Base-by-base conservation (phyloP, 106 monocot genomes). In the Allium cepa region DNA sequence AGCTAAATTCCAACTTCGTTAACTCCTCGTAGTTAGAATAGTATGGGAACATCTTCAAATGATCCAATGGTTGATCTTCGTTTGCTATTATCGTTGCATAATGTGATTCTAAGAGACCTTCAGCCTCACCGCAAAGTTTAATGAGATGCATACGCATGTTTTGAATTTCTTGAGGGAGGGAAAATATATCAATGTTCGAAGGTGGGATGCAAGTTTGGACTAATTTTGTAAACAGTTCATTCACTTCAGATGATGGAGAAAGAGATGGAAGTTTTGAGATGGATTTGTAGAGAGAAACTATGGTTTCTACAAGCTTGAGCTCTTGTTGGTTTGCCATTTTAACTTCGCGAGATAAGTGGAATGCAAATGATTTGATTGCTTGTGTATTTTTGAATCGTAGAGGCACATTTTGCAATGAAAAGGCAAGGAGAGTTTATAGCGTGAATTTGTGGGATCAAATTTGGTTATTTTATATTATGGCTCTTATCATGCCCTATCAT, bases 151-250 rank as follows among this genome's bases (percentile, higher is more conserved):
- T 45, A 7, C 89, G 67, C 83, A 81, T 90, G 55, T 63, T 26
- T 56, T 81, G 78, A 53, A 60, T 66, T 0, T 77, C 62, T 9
- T 27, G 6, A 63, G 64, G 27, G 48, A 90, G 93, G 49, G 71
- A 64, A 64, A 80, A 57, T 60, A 93, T 72, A 47, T 85, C 81
- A 45, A 99, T 69, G 15, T 80, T 47, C 52, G 59, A 70, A 6
- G 73, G 76, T 6, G 88, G 92, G 79, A 90, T 83, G 91, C 95
- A 95, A 10, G 85, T 47, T 4, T 45, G n/a, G 46, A 95, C 91
- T 2, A 95, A 81, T 58, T 87, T 53, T 47, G 92, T 82, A 75
- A 99, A 89, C 59, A 99, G 82, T 0, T 50, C 26, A 83, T 97
- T 72, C 18, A 87, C 89, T n/a, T 87, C 73, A 5, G n/a, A 15